Conservation (phyloP, 2,329 filamentous ascomycete species). For the Clarireedia hainanense region DNA sequence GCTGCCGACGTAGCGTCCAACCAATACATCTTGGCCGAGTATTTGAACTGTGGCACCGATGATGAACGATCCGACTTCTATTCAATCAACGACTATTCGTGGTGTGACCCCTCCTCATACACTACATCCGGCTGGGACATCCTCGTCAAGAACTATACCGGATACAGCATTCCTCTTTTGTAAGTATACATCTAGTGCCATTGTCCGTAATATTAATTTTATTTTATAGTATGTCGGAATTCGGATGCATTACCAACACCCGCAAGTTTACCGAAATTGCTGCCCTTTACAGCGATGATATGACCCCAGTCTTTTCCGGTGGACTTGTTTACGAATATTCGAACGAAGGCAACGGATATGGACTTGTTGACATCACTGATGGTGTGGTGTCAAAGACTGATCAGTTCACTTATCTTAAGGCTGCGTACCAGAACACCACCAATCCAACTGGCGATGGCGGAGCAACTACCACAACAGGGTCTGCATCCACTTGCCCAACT, state of each 20-base stretch:
- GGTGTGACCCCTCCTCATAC: constrained; percentile 55
- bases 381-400: constrained; percentile 32
- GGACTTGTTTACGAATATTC: constrained; percentile 96
- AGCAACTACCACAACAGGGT: constrained; percentile 30
- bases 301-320: constrained; percentile 87
- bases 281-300: constrained; percentile 71
- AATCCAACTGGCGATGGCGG: constrained; percentile 45
- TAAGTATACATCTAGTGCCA: constrained; percentile 6
- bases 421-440: constrained; percentile 35
- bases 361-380: constrained; percentile 34
- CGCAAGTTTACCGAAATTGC: constrained; percentile 75
- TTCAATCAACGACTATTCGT: constrained; percentile 59
- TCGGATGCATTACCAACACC: constrained; percentile 74
- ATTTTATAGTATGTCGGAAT: constrained; percentile 61
- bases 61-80: constrained; percentile 61
- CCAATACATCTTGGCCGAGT: constrained; percentile 59
- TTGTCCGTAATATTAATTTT: not conserved
- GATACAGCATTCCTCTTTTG: constrained; percentile 58
- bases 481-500: constrained; percentile 37
- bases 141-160: constrained; percentile 59
- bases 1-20: constrained; percentile 62
- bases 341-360: constrained; percentile 69
- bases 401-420: constrained; percentile 43
- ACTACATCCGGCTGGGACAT: constrained; percentile 56
- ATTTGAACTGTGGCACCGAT: constrained; percentile 66